Percentiles rank a stretch among this genome's conserved stretches.
Evolutionary conservation across 768 basidiomycete genomes (phyloP).

Genomic region (Mycena epipterygia): DNA sequence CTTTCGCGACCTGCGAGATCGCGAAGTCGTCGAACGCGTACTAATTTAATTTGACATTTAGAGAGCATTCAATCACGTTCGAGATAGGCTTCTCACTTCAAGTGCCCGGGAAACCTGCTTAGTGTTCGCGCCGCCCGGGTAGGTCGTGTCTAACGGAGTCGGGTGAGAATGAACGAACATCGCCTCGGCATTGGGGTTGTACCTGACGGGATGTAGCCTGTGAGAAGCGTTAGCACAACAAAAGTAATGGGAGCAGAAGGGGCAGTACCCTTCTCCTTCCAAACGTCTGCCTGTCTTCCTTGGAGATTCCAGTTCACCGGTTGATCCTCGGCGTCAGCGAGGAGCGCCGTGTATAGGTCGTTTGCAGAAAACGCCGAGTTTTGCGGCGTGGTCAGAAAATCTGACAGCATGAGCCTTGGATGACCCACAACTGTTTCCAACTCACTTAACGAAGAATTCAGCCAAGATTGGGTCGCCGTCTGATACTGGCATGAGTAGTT

Average conservation of each 20-base stretch:
- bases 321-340: conserved; percentile 70
- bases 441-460: conserved; percentile 76
- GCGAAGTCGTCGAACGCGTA: conserved; percentile 76
- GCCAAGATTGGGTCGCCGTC: conserved; percentile 75
- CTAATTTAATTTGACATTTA: conserved; percentile 46
- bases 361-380: conserved; percentile 61
- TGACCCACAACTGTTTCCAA: neutral
- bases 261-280: conserved; percentile 66
- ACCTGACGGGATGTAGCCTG: conserved; percentile 42
- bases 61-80: neutral
- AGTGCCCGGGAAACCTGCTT: conserved; percentile 74
- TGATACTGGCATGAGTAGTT: conserved; percentile 36
- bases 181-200: neutral
- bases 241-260: neutral
- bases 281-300: conserved; percentile 68
- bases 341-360: conserved; percentile 67
- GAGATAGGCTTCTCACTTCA: conserved; percentile 51
- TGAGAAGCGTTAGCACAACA: neutral
- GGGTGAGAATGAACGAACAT: neutral
- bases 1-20: conserved; percentile 73
- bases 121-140: conserved; percentile 67
- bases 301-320: conserved; percentile 75
- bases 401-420: conserved; percentile 43
- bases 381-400: conserved; percentile 62
- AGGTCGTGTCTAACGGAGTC: conserved; percentile 50